Evolutionary conservation across 2,329 filamentous ascomycete genomes (phyloP), one percentile per base, ranked within the genome.

Genomic region (Colletotrichum siamense): DNA sequence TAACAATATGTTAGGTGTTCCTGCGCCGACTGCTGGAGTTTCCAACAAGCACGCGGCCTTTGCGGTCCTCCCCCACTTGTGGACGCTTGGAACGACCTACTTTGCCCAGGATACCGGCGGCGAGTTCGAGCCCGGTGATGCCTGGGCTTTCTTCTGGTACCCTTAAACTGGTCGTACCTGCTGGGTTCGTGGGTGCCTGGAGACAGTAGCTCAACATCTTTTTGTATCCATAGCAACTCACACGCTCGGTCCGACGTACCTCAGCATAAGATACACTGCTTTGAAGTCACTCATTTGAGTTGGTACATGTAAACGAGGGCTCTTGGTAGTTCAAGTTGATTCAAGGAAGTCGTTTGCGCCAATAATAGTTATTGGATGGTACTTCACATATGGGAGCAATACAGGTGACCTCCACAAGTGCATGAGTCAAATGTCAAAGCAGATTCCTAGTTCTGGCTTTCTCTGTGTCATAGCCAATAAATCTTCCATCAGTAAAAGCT

Each of bases 251-350:
- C 5, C 10, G n/a, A 52, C 12, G 44, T 13, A n/a, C 39, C 10
- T 49, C 44, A 22, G 6, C 10, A 49, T 2, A 49, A 22, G 44
- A 49, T 1, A 13, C n/a, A 10, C 10, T 49, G 18, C 8, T 49
- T n/a, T 6, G 0, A 0, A 44, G 18, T 49, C 18, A 49, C 9
- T 3, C 3, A n/a, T n/a, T 22, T 2, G 9, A n/a, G 10, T 0
- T 49, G 6, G 5, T 49, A 4, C 44, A 22, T 49, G 44, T 0
- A 22, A 49, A 8, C 6, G 3, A 13, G 44, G 10, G n/a, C 10
- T 13, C n/a, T 7, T 22, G 2, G 15, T 13, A 49, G 44, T 49
- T 49, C 0, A 22, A 4, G 3, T 13, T 49, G 12, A 52, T 52
- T 22, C n/a, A 13, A 8, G 44, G 10, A 52, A 52, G 6, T 0